Percentiles rank a stretch among this genome's conserved stretches.
These are phyloP conservation scores for Oenanthe sinensis DNA, from an alignment of 129 eudicot species.

Conservation along the genomic window DNA sequence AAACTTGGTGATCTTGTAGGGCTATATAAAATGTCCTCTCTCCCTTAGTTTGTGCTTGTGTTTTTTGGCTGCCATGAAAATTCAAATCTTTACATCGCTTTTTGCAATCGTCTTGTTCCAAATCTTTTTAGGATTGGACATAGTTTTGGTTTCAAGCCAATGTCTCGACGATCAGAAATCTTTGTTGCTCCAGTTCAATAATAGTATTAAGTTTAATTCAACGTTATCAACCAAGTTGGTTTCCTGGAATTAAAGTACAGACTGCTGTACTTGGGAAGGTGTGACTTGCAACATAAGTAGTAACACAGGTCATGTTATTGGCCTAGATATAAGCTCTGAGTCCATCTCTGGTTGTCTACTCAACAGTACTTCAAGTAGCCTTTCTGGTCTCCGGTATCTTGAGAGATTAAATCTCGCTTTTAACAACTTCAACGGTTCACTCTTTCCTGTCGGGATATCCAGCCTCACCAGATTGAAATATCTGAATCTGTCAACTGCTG, in stretches of 20 bases:
- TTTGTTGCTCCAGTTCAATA: slow-evolving; percentile 12
- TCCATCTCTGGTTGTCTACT: not conserved
- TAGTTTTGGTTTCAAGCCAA: slow-evolving; percentile 12
- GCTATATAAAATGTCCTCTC: not conserved
- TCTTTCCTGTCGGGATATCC: slow-evolving; percentile 12
- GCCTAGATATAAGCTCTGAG: slow-evolving; percentile 11
- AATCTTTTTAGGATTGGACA: not conserved
- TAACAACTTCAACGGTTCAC: slow-evolving; percentile 14
- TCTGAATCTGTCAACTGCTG: slow-evolving; percentile 15
- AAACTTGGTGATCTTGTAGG: not conserved
- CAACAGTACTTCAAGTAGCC: slow-evolving; percentile 8
- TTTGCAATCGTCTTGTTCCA: slow-evolving; percentile 7
- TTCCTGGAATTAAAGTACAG: not conserved
- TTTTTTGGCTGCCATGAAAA: slow-evolving; percentile 8
- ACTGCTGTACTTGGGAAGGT: slow-evolving; percentile 23
- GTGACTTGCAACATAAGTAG: slow-evolving; percentile 6
- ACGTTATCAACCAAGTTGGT: not conserved
- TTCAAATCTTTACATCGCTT: slow-evolving; percentile 3
- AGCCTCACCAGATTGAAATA: slow-evolving; percentile 5
- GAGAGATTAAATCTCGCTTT: slow-evolving; percentile 16
- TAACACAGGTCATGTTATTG: slow-evolving; percentile 9
- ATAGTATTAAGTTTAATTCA: not conserved
- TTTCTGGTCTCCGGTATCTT: slow-evolving; percentile 15
- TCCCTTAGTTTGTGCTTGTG: not conserved
- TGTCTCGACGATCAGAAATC: slow-evolving; percentile 18